A percentile compares a stretch with the other conserved stretches of the same genome.
These are phyloP conservation scores for Leccinum subgranulosum DNA, from an alignment of 768 basidiomycete species.

Conservation along the genomic window DNA sequence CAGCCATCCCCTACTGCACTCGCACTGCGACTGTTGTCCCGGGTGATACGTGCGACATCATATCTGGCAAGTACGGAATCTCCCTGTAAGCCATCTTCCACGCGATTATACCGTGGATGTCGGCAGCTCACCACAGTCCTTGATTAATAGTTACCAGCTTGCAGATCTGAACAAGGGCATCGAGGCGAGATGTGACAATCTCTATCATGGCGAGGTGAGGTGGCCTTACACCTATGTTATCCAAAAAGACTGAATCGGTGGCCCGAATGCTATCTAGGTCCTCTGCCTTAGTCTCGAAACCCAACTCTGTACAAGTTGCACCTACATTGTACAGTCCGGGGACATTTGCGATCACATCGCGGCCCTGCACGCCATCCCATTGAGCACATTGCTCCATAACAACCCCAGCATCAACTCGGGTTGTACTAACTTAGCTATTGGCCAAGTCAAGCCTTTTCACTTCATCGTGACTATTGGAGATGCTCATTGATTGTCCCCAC, in stretches of 20 bases:
- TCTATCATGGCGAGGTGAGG: conserved; percentile 46
- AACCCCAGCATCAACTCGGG: conserved; percentile 58
- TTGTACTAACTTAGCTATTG: conserved; percentile 54
- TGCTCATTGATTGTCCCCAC: conserved; percentile 1
- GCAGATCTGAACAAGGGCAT: conserved; percentile 39
- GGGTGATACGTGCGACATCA: conserved; percentile 61
- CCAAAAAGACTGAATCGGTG: neutral
- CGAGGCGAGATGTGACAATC: conserved; percentile 56
- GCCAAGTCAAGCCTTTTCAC: conserved; percentile 44
- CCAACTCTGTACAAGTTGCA: conserved; percentile 37
- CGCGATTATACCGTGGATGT: neutral
- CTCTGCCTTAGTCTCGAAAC: conserved; percentile 55
- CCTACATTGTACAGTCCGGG: conserved; percentile 44
- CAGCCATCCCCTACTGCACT: conserved; percentile 38
- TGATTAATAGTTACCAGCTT: conserved; percentile 52
- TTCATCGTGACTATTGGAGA: neutral
- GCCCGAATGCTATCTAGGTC: conserved; percentile 17
- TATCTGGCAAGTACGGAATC: conserved; percentile 57
- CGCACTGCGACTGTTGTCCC: conserved; percentile 53
- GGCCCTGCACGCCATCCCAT: conserved; percentile 37
- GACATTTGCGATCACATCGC: conserved; percentile 51
- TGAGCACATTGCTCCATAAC: conserved; percentile 50
- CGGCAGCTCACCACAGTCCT: neutral
- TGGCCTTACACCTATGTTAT: neutral
- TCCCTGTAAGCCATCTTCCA: conserved; percentile 50